phyloP scores from a whole-genome alignment of 2,329 filamentous ascomycete genomes.

The Diaporthe citriasiana region DNA sequence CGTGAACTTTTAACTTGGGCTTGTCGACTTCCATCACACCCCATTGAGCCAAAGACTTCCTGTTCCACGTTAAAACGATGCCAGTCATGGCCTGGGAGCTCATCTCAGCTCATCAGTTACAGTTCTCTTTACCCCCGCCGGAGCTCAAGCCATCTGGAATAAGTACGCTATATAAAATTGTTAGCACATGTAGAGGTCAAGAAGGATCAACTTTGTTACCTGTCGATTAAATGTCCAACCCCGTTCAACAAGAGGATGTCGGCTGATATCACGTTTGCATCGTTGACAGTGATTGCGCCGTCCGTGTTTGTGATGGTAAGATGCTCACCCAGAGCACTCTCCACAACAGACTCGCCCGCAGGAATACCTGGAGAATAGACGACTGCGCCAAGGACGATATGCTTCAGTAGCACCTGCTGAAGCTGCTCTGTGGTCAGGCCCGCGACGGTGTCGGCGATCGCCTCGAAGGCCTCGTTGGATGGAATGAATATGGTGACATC shows the following conservation, averaged over 20 bases:
- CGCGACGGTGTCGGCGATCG: constrained; percentile 9
- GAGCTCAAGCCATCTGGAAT: constrained; percentile 12
- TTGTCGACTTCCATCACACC: neutral
- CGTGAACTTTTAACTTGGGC: neutral
- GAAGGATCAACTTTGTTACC: neutral
- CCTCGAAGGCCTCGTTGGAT: constrained; percentile 20
- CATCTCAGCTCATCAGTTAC: neutral
- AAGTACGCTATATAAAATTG: neutral
- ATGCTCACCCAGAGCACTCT: constrained; percentile 22
- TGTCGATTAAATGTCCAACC: constrained; percentile 30
- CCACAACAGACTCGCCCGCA: neutral
- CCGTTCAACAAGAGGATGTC: constrained; percentile 27
- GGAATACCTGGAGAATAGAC: constrained; percentile 7
- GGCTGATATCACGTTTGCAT: constrained; percentile 10
- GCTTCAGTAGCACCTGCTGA: constrained; percentile 14
- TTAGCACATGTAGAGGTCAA: neutral
- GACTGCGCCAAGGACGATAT: neutral
- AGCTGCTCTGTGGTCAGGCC: constrained; percentile 19
- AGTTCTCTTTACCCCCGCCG: neutral
- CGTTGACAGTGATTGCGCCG: constrained; percentile 12
- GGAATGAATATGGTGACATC: constrained; percentile 28
- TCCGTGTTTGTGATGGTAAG: neutral
- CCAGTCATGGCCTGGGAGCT: neutral
- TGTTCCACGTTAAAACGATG: too few species aligned
- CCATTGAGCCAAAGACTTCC: too few species aligned